Base-by-base conservation (phyloP, 441 rosid genomes). In the Dalechampia spathulata region DNA sequence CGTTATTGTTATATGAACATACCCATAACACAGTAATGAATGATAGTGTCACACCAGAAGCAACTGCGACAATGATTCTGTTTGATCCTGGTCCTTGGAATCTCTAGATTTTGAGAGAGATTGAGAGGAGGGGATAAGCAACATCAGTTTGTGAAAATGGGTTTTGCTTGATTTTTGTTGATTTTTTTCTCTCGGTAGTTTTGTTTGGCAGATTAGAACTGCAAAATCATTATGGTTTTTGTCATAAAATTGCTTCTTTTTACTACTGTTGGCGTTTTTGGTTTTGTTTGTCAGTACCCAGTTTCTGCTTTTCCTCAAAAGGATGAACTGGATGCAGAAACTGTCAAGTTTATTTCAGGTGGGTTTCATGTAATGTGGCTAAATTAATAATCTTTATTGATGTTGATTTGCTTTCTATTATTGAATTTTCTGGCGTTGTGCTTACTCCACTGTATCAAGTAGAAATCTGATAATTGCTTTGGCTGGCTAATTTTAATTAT, bases 271-370 rank as follows among this genome's bases (percentile, higher is more conserved):
- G 34, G 34, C 8, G 34, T 30, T 30, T 8, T 30, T 30, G 34
- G 4, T 30, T 30, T 30, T 49, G 61, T 68, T 46, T 55, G 28
- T 50, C 32, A 67, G 27, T 50, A 26, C 50, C 13, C 64, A 17
- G 54, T 72, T 50, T 48, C 75, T 10, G 78, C 76, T 39, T 47
- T 70, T 39, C 45, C 81, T 41, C 58, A 27, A 23, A 72, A 66
- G 66, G 76, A 61, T 57, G 72, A 65, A 28, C 51, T 52, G 21
- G 5, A 62, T 20, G 63, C 49, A 34, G 84, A 80, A 64, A 74
- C 80, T 55, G 61, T 80, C 47, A 82, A 76, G 75, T 67, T 73
- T 48, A 71, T 80, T 26, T 62, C 82, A 72, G 96, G 96, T 85
- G 60, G 21, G 80, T 71, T 27, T 12, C 6, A 27, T 10, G 9